Evolutionary conservation across 805 yeast species (phyloP), one percentile per base, ranked within the genome.

Genomic region (Cyberlindnera nakhonratchasimensis): DNA sequence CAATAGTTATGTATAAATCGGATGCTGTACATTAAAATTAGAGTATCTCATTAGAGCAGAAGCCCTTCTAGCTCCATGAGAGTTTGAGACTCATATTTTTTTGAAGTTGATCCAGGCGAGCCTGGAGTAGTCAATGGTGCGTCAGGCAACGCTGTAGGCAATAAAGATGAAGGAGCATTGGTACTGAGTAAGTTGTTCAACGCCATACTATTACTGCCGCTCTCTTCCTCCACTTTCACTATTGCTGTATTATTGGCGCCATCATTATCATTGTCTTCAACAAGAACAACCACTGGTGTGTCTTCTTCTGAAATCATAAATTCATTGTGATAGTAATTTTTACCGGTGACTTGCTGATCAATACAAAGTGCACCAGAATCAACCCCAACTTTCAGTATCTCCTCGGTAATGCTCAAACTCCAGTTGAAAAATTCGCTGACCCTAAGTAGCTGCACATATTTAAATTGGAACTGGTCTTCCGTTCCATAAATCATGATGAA

Each of bases 301-400:
- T 6, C 31, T 30, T 30, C 33, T 11, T 32, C 34, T 3, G 9
- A 5, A 17, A 34, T 20, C 28, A 38, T n/a, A 20, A 56, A 51
- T 22, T 55, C 61, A 50, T 86, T 86, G 33, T 67, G 58, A 54
- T 75, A 85, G 59, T 79, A 86, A 38, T 74, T 72, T 3, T 79
- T 71, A 0, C 93, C 95, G 37, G 79, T 72, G 1, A 82, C 66
- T 50, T 80, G 79, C 52, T 80, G 79, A 62, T 86, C 96, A 5
- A 85, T 68, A 16, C 83, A 77, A 3, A 86, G 55, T 2, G 64
- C 59, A 4, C 87, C 89, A 2, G 62, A 57, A 2, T 66, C 70
- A n/a, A 85, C 72, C 16, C 83, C 79, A 42, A 70, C 64, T 42
- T 76, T 75, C 10, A 86, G 60, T 44, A 85, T 83, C 55, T 85